Evolutionary conservation across 2,329 filamentous ascomycete species (phyloP), one percentile per base, ranked within the genome.

Genomic region (Paecilomyces variotii): DNA sequence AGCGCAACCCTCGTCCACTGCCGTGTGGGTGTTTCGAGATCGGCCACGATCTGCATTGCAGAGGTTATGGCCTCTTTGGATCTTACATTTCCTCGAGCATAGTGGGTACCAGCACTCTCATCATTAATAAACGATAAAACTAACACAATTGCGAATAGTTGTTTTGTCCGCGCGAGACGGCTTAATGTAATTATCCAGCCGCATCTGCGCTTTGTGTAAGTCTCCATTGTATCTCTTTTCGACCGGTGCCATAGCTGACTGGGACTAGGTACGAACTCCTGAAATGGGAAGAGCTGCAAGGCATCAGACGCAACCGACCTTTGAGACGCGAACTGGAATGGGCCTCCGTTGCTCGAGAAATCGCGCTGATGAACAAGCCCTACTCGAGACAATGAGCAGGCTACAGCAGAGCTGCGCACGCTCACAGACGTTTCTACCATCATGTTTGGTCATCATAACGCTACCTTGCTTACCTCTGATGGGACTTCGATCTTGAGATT

Each of bases 101-200:
- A 99, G 81, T 84, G 75, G 72, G 82, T 45, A 19, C 39, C n/a
- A 45, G 19, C 14, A 19, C n/a, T 45, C 39, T 9, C 10, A 32
- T 45, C 2, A 14, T 9, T 7, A 7, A 7, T 19, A 45, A 5
- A 14, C 4, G n/a, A 9, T 9, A n/a, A 4, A 19, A 9, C 39
- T 45, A 24, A 45, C 39, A n/a, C 39, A 9, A 56, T 62, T 45
- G 58, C 26, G 24, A 45, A 27, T 49, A 84, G 82, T 74, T 97
- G 94, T 73, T 97, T 93, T 73, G 94, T 99, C 39, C 87, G 94
- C 32, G 94, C 94, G 24, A 84, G 94, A 56, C 83, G 94, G 61
- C 80, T 99, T 54, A 99, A 99, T 70, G 94, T 99, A 56, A 99
- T 99, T 63, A 97, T 99, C 63, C 94, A 99, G 73, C 94, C 94